Evolutionary conservation across 2,329 filamentous ascomycete genomes (phyloP).

Genomic region (Byssothecium circinans): DNA sequence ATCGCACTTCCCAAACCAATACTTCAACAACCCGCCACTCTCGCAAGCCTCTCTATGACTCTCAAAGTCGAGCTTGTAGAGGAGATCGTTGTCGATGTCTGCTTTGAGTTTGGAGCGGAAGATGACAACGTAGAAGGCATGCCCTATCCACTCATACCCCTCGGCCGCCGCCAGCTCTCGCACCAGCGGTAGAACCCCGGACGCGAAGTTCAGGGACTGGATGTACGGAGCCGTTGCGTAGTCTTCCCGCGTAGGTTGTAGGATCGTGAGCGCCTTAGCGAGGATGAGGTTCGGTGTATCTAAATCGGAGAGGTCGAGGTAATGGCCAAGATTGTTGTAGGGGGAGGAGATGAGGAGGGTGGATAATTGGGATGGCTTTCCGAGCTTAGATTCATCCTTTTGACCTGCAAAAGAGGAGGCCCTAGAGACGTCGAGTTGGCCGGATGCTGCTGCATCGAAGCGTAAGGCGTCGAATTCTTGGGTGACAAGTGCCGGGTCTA

Average conservation of each 20-base stretch:
- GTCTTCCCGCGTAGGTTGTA: constrained; percentile 65
- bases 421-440: constrained; percentile 21
- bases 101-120: constrained; percentile 75
- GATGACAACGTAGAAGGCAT: constrained; percentile 78
- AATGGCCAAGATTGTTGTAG: constrained; percentile 70
- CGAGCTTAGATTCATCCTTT: neutral
- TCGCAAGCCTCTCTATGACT: constrained; percentile 78
- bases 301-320: constrained; percentile 70
- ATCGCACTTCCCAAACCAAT: constrained; percentile 84
- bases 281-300: constrained; percentile 68
- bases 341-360: constrained; percentile 69
- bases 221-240: constrained; percentile 77
- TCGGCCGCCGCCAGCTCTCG: constrained; percentile 54
- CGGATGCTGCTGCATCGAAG: constrained; percentile 37
- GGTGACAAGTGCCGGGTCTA: constrained; percentile 28
- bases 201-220: constrained; percentile 74
- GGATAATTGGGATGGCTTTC: constrained; percentile 13
- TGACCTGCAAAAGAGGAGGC: neutral
- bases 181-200: constrained; percentile 62
- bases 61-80: constrained; percentile 73
- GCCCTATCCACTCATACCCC: constrained; percentile 58
- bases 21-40: constrained; percentile 83
- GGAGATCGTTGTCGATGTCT: constrained; percentile 65
- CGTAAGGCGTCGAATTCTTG: constrained; percentile 36
- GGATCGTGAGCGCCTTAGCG: constrained; percentile 67